A percentile compares a stretch with the other conserved stretches of the same genome.
These are phyloP conservation scores for Phytophthora foliorum DNA, from an alignment of 352 stramenopile genomes.

Conservation along the genomic window DNA sequence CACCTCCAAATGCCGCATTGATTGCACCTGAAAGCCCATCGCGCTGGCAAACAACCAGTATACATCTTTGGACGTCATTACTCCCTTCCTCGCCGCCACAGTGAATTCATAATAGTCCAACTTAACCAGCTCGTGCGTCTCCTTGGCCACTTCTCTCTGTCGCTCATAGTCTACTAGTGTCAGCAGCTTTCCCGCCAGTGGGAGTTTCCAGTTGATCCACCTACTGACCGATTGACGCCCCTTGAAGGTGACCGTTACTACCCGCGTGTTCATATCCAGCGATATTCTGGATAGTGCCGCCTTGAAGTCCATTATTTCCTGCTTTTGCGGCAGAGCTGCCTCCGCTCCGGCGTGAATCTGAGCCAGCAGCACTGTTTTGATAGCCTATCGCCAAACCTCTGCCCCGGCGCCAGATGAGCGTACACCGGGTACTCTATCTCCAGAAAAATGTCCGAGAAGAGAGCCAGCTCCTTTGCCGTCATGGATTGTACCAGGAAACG, in stretches of 20 bases:
- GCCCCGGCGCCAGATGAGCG: not conserved
- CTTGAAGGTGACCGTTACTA: not conserved
- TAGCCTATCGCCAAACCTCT: not conserved
- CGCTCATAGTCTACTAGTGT: constrained; percentile 4
- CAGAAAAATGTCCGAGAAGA: not conserved
- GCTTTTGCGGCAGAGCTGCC: not conserved
- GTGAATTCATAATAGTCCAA: constrained; percentile 6
- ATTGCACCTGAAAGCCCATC: not conserved
- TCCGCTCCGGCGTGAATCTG: not conserved
- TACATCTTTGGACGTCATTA: not conserved
- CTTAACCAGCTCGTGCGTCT: not conserved
- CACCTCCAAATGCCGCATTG: not conserved
- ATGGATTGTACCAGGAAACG: not conserved
- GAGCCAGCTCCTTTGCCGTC: not conserved
- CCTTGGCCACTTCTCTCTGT: not conserved
- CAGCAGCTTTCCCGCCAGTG: not conserved
- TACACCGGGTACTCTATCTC: not conserved
- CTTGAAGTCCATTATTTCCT: not conserved
- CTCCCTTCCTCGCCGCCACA: not conserved
- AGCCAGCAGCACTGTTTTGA: not conserved
- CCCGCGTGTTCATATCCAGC: not conserved
- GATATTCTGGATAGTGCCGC: not conserved
- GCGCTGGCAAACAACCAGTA: not conserved
- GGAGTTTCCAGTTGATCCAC: not conserved
- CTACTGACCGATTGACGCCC: not conserved